These are phyloP conservation scores for Drosera capensis DNA, from an alignment of 148 eudicot genomes.

Conservation along the genomic window DNA sequence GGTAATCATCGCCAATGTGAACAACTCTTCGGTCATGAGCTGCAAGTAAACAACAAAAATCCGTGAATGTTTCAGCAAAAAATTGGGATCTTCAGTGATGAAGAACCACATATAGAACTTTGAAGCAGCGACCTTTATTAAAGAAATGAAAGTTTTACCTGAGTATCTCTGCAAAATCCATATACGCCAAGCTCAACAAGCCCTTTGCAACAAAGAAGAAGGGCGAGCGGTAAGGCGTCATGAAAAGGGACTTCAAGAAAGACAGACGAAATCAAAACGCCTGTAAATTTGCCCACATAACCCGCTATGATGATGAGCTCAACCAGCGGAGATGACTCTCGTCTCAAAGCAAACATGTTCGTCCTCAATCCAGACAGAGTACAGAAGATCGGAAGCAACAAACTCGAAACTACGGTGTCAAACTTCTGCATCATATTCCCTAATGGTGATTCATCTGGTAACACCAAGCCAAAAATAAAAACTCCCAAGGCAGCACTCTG, in stretches of 20 bases:
- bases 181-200: slow-evolving; percentile 11
- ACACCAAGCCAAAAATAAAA: slow-evolving; percentile 15
- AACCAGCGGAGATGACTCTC: background rate
- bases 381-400: slow-evolving; percentile 13
- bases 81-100: no score
- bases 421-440: slow-evolving; percentile 11
- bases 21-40: slow-evolving; percentile 4
- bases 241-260: background rate
- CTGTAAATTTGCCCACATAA: slow-evolving; percentile 13
- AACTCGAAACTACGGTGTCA: slow-evolving; percentile 10
- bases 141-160: slow-evolving; percentile 7
- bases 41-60: slow-evolving; percentile 3
- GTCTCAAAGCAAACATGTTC: slow-evolving; percentile 3
- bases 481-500: slow-evolving; percentile 10
- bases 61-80: background rate
- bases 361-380: slow-evolving; percentile 12
- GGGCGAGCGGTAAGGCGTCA: slow-evolving; percentile 8
- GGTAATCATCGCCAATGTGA: slow-evolving; percentile 3
- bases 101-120: background rate
- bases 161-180: slow-evolving; percentile 10
- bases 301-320: slow-evolving; percentile 9
- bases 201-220: slow-evolving; percentile 14
- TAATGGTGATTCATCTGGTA: slow-evolving; percentile 20
- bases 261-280: slow-evolving; percentile 5
- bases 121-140: background rate